These are phyloP conservation scores for Alisma plantagoaquatica DNA, from an alignment of 106 monocot genomes.

Conservation along the genomic window DNA sequence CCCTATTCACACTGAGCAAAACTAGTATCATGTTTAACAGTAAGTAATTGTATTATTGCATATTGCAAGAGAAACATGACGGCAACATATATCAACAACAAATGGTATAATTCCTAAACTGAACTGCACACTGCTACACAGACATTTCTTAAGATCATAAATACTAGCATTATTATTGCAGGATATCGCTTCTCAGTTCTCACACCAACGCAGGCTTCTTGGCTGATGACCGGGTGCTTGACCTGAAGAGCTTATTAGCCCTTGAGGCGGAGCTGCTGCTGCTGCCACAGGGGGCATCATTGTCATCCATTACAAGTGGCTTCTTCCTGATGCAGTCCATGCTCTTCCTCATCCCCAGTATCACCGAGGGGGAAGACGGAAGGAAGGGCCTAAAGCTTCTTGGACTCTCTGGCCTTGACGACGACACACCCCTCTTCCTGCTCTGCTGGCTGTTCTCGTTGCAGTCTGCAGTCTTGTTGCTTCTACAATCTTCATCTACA, in stretches of 20 bases:
- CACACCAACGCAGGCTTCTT: conserved; percentile 16
- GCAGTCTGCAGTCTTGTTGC: conserved; percentile 23
- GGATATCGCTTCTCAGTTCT: conserved; percentile 5
- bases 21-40: no score
- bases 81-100: no score
- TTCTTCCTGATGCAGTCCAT: conserved; percentile 56
- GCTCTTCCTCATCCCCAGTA: conserved; percentile 38
- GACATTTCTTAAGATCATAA: no score
- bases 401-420: background rate
- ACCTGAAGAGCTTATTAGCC: no score
- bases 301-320: conserved; percentile 27
- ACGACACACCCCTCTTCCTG: conserved; percentile 12
- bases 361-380: conserved; percentile 56
- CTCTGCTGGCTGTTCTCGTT: conserved; percentile 12
- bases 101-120: no score
- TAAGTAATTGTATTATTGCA: no score
- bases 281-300: conserved; percentile 16
- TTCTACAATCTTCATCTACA: background rate
- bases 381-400: conserved; percentile 42
- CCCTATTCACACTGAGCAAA: no score
- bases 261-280: no score
- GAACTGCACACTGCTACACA: no score
- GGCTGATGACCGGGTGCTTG: no score
- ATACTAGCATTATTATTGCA: no score
- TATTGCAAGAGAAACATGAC: no score